Conservation (phyloP, 1,139 yeast species). For the Hanseniaspora sp. region DNA sequence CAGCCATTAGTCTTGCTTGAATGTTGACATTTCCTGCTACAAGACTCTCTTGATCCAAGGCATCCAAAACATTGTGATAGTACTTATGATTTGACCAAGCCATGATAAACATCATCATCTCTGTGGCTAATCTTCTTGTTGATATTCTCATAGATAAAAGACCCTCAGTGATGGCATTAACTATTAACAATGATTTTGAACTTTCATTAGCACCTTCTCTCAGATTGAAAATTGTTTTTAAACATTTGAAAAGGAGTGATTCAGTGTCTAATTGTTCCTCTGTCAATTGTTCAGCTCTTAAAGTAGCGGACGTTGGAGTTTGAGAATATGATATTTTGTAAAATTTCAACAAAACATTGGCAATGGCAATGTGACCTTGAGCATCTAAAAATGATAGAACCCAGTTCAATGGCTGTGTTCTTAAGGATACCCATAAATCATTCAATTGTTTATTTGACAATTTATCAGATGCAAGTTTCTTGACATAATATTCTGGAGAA, state of each 20-base stretch:
- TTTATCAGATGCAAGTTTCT: conserved; percentile 57
- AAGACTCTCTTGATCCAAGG: conserved; percentile 44
- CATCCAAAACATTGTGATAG: conserved; percentile 48
- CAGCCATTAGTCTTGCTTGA: conserved; percentile 34
- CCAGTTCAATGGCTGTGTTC: conserved; percentile 91
- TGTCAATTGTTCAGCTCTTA: conserved; percentile 25
- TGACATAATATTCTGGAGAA: conserved; percentile 70
- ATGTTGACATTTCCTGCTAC: conserved; percentile 51
- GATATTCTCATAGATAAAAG: conserved; percentile 51
- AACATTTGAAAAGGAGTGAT: conserved; percentile 47
- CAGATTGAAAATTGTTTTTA: conserved; percentile 49
- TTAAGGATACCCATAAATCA: conserved; percentile 76
- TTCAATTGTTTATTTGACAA: conserved; percentile 64
- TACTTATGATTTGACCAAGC: conserved; percentile 45
- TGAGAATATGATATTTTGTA: conserved; percentile 9
- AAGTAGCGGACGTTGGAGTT: conserved; percentile 27
- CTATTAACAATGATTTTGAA: conserved; percentile 39
- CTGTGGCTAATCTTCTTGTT: conserved; percentile 74
- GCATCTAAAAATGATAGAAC: conserved; percentile 66
- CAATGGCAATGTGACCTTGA: conserved; percentile 82
- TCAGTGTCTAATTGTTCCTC: conserved; percentile 44
- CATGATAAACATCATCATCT: conserved; percentile 50
- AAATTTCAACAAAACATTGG: conserved; percentile 42
- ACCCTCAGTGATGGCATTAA: conserved; percentile 51
- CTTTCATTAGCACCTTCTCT: conserved; percentile 49